phyloP scores from a whole-genome alignment of 2,329 filamentous ascomycete species.

The Zasmidium cellare region DNA sequence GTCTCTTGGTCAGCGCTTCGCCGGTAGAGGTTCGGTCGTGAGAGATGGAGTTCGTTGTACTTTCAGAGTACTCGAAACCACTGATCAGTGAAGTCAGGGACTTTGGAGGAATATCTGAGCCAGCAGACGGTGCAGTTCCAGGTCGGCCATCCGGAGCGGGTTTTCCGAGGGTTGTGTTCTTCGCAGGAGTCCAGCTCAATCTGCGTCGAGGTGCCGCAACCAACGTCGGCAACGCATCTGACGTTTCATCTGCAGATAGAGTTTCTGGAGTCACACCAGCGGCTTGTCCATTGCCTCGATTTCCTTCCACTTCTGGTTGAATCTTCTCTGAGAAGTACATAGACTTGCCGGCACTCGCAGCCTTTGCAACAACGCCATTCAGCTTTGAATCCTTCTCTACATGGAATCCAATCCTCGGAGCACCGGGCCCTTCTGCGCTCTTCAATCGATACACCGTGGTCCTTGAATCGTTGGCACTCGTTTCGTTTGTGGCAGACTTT shows the following conservation, averaged over 20 bases:
- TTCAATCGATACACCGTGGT: background rate
- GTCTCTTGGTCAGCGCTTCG: constrained; percentile 18
- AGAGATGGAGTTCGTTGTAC: background rate
- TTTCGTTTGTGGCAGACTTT: background rate
- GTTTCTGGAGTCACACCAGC: background rate
- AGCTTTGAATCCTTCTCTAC: background rate
- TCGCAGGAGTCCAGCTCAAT: constrained; percentile 23
- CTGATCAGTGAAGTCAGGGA: constrained; percentile 17
- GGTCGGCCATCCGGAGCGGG: background rate
- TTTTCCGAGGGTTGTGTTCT: constrained; percentile 7
- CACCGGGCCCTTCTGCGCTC: background rate
- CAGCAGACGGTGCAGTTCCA: background rate
- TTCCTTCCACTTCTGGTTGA: background rate
- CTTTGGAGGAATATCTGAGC: constrained; percentile 2
- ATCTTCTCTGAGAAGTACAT: background rate
- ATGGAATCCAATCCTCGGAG: background rate
- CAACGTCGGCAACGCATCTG: background rate
- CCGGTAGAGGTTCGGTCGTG: constrained; percentile 9
- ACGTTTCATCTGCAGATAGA: background rate
- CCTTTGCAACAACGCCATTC: background rate
- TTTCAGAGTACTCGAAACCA: constrained; percentile 14
- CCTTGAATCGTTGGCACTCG: too few species aligned
- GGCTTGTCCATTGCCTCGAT: background rate
- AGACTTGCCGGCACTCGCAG: background rate
- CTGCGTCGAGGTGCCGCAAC: constrained; percentile 12